These are phyloP conservation scores for Penicillium sp. DNA, from an alignment of 2,329 filamentous ascomycete genomes.

Conservation along the genomic window DNA sequence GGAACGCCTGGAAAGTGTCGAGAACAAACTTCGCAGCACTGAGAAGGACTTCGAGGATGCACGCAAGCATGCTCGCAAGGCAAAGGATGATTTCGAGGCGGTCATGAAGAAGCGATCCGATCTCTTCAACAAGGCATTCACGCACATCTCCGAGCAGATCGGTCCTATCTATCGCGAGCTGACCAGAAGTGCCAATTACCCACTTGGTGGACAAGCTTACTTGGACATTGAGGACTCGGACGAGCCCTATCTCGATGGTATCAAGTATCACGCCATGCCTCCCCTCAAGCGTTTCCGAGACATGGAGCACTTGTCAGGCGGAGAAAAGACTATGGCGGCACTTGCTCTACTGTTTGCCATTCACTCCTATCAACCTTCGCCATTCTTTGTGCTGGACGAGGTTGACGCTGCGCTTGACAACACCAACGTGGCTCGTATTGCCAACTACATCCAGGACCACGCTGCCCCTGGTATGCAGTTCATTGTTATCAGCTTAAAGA, in stretches of 20 bases:
- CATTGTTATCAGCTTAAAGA: slow-evolving; percentile 95
- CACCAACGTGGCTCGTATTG: slow-evolving; percentile 93
- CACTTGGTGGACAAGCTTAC: slow-evolving; percentile 80
- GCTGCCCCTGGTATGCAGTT: slow-evolving; percentile 98
- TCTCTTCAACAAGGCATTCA: slow-evolving; percentile 92
- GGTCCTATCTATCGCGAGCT: slow-evolving; percentile 92
- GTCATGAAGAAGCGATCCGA: slow-evolving; percentile 82
- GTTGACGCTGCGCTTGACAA: slow-evolving; percentile 98
- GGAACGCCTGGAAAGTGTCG: slow-evolving; percentile 84
- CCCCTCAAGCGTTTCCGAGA: slow-evolving; percentile 97
- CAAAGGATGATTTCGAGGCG: slow-evolving; percentile 80
- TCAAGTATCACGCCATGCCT: slow-evolving; percentile 99
- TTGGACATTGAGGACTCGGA: slow-evolving; percentile 96
- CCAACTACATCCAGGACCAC: slow-evolving; percentile 93
- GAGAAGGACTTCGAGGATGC: slow-evolving; percentile 90
- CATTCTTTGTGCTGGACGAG: slow-evolving; percentile 98
- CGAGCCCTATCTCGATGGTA: slow-evolving; percentile 90
- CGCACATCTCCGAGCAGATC: slow-evolving; percentile 93
- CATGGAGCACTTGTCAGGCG: slow-evolving; percentile 97
- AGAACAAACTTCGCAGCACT: slow-evolving; percentile 76
- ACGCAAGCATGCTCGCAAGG: slow-evolving; percentile 69
- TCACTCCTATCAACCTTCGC: slow-evolving; percentile 91
- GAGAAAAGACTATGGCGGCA: slow-evolving; percentile 98
- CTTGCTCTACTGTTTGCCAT: slow-evolving; percentile 95
- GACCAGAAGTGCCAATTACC: slow-evolving; percentile 86